A percentile compares a stretch with the other conserved stretches of the same genome.
Evolutionary conservation across 164 flowering plant species (phyloP).

Genomic region (Berberis thunbergii): DNA sequence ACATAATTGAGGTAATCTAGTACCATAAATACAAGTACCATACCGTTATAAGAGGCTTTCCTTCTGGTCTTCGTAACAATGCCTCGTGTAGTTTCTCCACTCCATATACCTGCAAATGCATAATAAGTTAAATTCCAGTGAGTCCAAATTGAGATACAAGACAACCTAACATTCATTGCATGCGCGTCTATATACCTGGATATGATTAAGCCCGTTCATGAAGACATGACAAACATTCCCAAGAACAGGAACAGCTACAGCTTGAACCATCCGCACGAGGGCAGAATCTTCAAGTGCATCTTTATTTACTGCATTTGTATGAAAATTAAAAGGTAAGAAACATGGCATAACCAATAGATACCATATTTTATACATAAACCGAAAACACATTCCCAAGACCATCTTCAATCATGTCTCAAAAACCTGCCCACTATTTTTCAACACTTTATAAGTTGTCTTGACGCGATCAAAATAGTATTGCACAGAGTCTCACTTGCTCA

Average conservation of each 20-base stretch:
- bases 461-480: too few species aligned
- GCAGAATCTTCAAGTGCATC: conserved; percentile 60
- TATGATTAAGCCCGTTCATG: conserved; percentile 83
- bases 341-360: background rate
- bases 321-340: background rate
- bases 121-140: conserved; percentile 1
- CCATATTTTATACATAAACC: background rate
- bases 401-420: background rate
- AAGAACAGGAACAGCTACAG: conserved; percentile 81
- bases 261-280: conserved; percentile 60
- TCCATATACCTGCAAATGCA: conserved; percentile 62
- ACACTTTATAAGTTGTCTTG: too few species aligned
- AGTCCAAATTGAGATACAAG: background rate
- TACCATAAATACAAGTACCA: background rate
- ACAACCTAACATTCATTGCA: background rate
- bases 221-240: conserved; percentile 94
- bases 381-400: background rate
- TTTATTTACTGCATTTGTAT: conserved; percentile 34
- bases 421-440: too few species aligned
- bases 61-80: conserved; percentile 49
- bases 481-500: too few species aligned
- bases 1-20: background rate
- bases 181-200: conserved; percentile 45
- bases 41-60: conserved; percentile 78
- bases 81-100: conserved; percentile 74